These are phyloP conservation scores for Eucommia ulmoides DNA, from an alignment of 257 asterid species.

Conservation along the genomic window DNA sequence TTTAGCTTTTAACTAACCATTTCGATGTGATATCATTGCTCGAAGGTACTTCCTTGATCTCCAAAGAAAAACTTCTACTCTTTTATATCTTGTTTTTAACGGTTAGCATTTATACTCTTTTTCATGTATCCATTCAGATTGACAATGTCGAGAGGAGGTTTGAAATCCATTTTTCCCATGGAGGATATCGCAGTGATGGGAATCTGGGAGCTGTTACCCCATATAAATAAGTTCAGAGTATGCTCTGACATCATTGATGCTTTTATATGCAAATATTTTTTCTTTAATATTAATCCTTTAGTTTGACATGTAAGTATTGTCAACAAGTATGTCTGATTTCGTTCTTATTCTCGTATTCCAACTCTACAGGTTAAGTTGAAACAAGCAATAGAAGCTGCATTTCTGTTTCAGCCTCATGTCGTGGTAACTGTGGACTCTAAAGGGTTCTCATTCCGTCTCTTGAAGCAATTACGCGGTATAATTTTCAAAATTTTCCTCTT, in stretches of 20 bases:
- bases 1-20: too few relatives aligned
- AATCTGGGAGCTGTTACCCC: slow-evolving; percentile 85
- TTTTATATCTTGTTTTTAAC: too few relatives aligned
- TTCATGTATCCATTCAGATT: slow-evolving; percentile 36
- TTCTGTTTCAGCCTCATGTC: slow-evolving; percentile 66
- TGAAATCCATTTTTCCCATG: slow-evolving; percentile 59
- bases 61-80: too few relatives aligned
- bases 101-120: too few relatives aligned
- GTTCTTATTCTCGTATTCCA: slow-evolving; percentile 7
- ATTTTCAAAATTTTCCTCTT: not conserved
- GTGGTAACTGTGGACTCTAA: slow-evolving; percentile 90
- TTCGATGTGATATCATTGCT: too few relatives aligned
- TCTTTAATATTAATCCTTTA: not conserved
- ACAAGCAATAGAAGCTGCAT: slow-evolving; percentile 61
- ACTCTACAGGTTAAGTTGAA: slow-evolving; percentile 47
- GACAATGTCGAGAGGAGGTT: slow-evolving; percentile 67
- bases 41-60: too few relatives aligned
- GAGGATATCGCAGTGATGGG: slow-evolving; percentile 96
- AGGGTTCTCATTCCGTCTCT: slow-evolving; percentile 83
- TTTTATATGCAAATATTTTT: too few relatives aligned
- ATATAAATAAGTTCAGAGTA: slow-evolving; percentile 67
- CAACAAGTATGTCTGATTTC: slow-evolving; percentile 7
- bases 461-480: slow-evolving; percentile 69
- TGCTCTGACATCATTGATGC: too few relatives aligned
- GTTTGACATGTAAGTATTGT: not conserved